A percentile compares a stretch with the other conserved stretches of the same genome.
Evolutionary conservation across 2,329 filamentous ascomycete species (phyloP).

Genomic region (Rutstroemia sydowiana): DNA sequence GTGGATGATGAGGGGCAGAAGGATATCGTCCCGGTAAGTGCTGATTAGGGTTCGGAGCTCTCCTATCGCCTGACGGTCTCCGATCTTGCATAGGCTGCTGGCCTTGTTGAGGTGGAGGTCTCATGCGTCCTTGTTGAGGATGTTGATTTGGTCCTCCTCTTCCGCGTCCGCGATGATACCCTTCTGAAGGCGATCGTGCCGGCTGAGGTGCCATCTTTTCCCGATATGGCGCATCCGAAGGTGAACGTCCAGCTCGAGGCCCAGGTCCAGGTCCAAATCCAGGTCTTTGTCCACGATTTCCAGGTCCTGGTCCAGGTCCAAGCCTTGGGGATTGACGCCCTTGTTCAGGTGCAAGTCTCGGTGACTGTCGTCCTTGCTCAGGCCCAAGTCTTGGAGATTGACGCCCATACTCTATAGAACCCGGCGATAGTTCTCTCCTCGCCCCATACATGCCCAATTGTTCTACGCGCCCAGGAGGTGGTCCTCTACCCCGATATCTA

Average conservation of each 20-base stretch:
- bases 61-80: no score
- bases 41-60: background rate
- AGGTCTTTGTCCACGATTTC: no score
- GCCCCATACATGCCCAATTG: constrained; percentile 38
- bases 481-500: background rate
- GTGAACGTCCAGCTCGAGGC: background rate
- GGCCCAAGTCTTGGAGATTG: background rate
- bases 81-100: background rate
- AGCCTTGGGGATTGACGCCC: background rate
- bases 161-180: background rate
- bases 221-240: constrained; percentile 3
- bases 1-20: constrained; percentile 2
- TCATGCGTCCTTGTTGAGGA: no score
- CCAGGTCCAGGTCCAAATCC: no score
- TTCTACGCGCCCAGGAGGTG: constrained; percentile 5
- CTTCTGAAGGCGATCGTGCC: constrained; percentile 2
- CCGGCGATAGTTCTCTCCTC: constrained; percentile 51
- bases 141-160: no score
- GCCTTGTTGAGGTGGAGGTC: background rate
- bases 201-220: constrained; percentile 1
- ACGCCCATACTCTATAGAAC: constrained; percentile 14
- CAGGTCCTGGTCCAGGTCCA: background rate
- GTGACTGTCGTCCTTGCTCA: no score
- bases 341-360: no score
- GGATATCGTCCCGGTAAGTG: constrained; percentile 4